A percentile compares a stretch with the other conserved stretches of the same genome.
These are phyloP conservation scores for Aegilops bicornis DNA, from an alignment of 176 grass and related monocot genomes.

Conservation along the genomic window DNA sequence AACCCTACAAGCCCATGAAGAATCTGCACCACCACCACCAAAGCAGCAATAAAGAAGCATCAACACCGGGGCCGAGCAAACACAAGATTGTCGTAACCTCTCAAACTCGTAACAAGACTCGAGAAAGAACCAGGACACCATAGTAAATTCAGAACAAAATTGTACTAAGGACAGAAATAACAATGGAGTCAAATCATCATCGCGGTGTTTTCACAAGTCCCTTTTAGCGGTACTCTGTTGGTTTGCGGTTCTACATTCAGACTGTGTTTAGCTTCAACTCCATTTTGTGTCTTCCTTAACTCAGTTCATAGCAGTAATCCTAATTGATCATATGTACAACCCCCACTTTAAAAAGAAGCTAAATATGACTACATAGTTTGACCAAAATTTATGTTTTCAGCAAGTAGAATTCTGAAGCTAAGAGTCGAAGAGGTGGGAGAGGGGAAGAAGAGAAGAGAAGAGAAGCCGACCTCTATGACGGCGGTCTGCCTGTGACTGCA, in stretches of 20 bases:
- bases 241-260: not conserved
- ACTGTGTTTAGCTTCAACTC: too few species aligned
- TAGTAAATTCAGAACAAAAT: not conserved
- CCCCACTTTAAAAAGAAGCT: not conserved
- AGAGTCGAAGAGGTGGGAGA: not conserved
- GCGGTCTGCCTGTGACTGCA: too few species aligned
- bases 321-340: not conserved
- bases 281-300: not conserved
- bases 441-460: too few species aligned
- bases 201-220: too few species aligned
- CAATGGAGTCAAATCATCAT: not conserved
- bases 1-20: conserved; percentile 45
- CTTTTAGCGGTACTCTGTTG: not conserved
- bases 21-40: conserved; percentile 20
- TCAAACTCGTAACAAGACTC: not conserved
- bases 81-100: conserved; percentile 13
- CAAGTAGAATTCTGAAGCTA: not conserved
- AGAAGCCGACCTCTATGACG: conserved; percentile 23
- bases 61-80: not conserved
- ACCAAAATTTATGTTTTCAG: not conserved
- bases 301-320: not conserved
- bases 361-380: not conserved
- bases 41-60: not conserved
- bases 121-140: not conserved
- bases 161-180: not conserved